Conservation (phyloP, 2,329 filamentous ascomycete genomes). For the Endothia cerciana region DNA sequence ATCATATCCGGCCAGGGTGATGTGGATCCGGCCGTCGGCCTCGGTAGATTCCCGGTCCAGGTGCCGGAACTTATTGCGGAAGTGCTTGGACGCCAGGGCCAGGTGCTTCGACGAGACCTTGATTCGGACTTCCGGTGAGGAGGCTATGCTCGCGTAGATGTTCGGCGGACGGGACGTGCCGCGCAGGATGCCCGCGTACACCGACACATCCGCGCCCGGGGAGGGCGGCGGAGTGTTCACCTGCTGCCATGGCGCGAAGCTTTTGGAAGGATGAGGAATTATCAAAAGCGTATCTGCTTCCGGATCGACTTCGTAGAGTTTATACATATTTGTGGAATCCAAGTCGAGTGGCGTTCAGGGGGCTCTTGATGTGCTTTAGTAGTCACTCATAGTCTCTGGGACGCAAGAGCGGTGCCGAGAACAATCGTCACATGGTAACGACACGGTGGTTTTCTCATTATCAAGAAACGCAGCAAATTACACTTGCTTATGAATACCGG, state of each 20-base stretch:
- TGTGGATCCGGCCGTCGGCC: conserved; percentile 39
- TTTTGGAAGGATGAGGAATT: conserved; percentile 32
- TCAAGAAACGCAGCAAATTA: no score
- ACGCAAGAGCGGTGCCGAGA: background rate
- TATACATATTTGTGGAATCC: conserved; percentile 33
- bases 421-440: background rate
- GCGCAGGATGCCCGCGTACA: conserved; percentile 25
- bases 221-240: background rate
- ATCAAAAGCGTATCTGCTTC: conserved; percentile 41
- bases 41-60: conserved; percentile 27
- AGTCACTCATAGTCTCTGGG: background rate
- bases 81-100: conserved; percentile 38
- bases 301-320: conserved; percentile 41
- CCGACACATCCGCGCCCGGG: conserved; percentile 13
- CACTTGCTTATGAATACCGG: background rate
- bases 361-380: background rate
- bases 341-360: background rate
- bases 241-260: conserved; percentile 34
- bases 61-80: conserved; percentile 31
- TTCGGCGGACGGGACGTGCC: conserved; percentile 25
- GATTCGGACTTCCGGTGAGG: conserved; percentile 36
- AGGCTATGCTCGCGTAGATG: conserved; percentile 20
- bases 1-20: conserved; percentile 40
- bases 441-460: no score
- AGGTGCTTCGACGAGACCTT: conserved; percentile 44